A percentile compares a stretch with the other conserved stretches of the same genome.
Evolutionary conservation across 2,329 filamentous ascomycete genomes (phyloP).

Genomic region (Alternaria arborescens): DNA sequence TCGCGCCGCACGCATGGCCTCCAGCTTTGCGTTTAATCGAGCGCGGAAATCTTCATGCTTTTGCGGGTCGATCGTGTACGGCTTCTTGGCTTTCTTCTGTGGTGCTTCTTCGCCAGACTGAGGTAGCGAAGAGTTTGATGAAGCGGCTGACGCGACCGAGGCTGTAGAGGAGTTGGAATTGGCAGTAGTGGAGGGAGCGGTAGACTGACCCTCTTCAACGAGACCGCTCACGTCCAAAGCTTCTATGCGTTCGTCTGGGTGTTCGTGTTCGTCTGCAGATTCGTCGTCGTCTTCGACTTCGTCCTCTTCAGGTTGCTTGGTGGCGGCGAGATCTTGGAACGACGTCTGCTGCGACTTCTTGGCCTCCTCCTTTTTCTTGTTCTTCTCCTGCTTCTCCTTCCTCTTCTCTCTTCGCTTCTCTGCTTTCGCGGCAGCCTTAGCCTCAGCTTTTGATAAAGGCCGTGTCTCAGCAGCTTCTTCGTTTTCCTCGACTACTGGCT

Average conservation of each 20-base stretch:
- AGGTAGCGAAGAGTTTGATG: constrained; percentile 59
- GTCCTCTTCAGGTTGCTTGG: constrained; percentile 36
- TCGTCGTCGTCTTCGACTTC: constrained; percentile 33
- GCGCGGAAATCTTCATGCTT: constrained; percentile 78
- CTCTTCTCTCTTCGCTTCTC: constrained; percentile 57
- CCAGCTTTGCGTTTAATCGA: constrained; percentile 82
- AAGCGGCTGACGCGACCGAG: constrained; percentile 54
- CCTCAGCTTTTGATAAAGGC: constrained; percentile 48
- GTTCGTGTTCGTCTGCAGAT: constrained; percentile 31
- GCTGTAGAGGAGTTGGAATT: constrained; percentile 53
- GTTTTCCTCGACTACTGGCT: constrained; percentile 37
- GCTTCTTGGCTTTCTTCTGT: constrained; percentile 43
- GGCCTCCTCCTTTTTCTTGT: constrained; percentile 48
- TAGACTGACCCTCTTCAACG: constrained; percentile 48
- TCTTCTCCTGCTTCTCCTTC: constrained; percentile 55
- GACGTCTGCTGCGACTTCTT: constrained; percentile 43
- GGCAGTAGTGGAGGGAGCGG: constrained; percentile 42
- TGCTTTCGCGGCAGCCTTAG: constrained; percentile 53
- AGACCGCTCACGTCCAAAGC: constrained; percentile 49
- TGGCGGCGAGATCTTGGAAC: constrained; percentile 36
- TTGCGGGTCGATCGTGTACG: constrained; percentile 48
- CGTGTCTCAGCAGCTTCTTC: constrained; percentile 53
- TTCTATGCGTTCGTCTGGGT: constrained; percentile 44
- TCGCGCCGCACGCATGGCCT: constrained; percentile 81
- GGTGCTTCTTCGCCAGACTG: constrained; percentile 34